phyloP scores from a whole-genome alignment of 176 grass and related monocot species.

The Saccharum spontaneum region DNA sequence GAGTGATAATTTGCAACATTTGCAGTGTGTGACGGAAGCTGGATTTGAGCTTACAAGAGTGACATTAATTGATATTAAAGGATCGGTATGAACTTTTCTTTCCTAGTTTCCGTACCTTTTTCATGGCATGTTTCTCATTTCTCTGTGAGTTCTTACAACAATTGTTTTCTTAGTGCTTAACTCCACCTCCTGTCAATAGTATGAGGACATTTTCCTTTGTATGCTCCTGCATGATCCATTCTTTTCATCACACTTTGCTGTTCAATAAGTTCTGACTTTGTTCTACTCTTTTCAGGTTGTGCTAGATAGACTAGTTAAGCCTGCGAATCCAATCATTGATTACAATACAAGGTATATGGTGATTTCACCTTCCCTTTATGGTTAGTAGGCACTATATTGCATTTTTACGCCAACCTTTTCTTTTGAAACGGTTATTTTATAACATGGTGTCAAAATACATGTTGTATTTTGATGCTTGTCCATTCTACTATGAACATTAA shows the following conservation, averaged over 20 bases:
- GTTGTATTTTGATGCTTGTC: conserved; percentile 1
- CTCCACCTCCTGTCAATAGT: not conserved
- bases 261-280: not conserved
- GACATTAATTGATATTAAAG: conserved; percentile 87
- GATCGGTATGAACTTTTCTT: conserved; percentile 58
- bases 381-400: not conserved
- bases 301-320: conserved; percentile 93
- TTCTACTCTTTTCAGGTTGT: conserved; percentile 68
- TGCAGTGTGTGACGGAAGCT: conserved; percentile 78
- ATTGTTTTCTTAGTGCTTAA: conserved; percentile 8
- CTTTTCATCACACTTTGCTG: conserved; percentile 11
- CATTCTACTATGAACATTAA: conserved; percentile 20
- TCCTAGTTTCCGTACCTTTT: not conserved
- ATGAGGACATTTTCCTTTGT: conserved; percentile 4
- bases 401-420: not conserved
- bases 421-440: not conserved
- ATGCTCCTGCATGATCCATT: conserved; percentile 24
- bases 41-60: conserved; percentile 98
- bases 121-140: not conserved
- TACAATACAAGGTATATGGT: conserved; percentile 90
- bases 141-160: not conserved
- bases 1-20: conserved; percentile 38
- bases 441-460: conserved; percentile 11
- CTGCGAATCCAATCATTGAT: conserved; percentile 76
- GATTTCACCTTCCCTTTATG: conserved; percentile 15